Percentiles rank a stretch among this genome's conserved stretches.
Evolutionary conservation across 441 rosid genomes (phyloP).

Genomic region (Melastoma candidum): DNA sequence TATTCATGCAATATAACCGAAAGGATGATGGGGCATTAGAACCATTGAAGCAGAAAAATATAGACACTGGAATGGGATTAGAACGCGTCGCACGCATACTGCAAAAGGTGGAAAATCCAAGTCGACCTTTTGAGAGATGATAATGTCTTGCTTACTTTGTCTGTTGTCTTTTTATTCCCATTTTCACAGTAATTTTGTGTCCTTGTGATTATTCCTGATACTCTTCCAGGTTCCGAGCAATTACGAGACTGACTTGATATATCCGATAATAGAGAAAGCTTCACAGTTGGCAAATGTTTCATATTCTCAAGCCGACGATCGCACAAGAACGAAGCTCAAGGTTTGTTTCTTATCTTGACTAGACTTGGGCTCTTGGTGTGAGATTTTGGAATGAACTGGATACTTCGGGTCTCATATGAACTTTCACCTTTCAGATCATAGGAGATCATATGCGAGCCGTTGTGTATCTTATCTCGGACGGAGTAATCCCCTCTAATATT

Average conservation of each 20-base stretch:
- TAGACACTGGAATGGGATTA: slow-evolving; percentile 94
- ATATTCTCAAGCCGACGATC: slow-evolving; percentile 46
- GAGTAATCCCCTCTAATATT: slow-evolving; percentile 82
- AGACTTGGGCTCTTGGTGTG: slow-evolving; percentile 7
- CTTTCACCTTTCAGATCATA: slow-evolving; percentile 37
- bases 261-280: slow-evolving; percentile 67
- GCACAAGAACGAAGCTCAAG: slow-evolving; percentile 46
- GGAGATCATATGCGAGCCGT: slow-evolving; percentile 91
- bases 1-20: slow-evolving; percentile 91
- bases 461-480: slow-evolving; percentile 86
- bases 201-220: too few species aligned
- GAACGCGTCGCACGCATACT: slow-evolving; percentile 93
- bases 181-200: too few species aligned
- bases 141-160: too few species aligned
- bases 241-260: slow-evolving; percentile 93
- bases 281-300: slow-evolving; percentile 61
- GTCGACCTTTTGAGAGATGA: too few species aligned
- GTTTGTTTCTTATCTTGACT: slow-evolving; percentile 25
- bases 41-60: slow-evolving; percentile 78
- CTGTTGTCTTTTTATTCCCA: too few species aligned
- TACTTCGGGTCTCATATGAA: slow-evolving; percentile 2
- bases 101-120: slow-evolving; percentile 39
- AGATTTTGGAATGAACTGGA: not conserved
- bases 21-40: slow-evolving; percentile 73
- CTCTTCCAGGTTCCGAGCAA: slow-evolving; percentile 74